Conservation (phyloP, 1,139 yeast genomes). For the Saccharomyces hybrid region DNA sequence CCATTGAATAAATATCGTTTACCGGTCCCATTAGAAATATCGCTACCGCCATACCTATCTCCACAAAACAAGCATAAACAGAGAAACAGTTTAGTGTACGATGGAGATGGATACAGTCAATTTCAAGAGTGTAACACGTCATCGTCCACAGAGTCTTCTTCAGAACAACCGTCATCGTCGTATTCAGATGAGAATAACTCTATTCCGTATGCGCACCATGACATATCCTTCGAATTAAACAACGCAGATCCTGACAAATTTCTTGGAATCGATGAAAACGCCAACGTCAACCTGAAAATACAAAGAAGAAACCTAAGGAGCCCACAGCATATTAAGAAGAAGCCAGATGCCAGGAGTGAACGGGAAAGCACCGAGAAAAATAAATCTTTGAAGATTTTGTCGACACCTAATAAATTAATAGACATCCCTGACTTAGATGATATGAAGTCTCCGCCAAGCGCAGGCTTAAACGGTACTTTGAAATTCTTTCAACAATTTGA, state of each 20-base stretch:
- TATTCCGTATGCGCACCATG: slow-evolving; percentile 25
- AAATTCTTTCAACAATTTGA: slow-evolving; percentile 24
- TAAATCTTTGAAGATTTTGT: slow-evolving; percentile 19
- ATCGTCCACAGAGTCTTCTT: slow-evolving; percentile 4
- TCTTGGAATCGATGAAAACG: slow-evolving; percentile 29
- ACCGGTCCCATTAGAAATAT: slow-evolving; percentile 34
- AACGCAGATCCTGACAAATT: slow-evolving; percentile 16
- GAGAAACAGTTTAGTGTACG: slow-evolving; percentile 24
- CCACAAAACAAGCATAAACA: slow-evolving; percentile 27
- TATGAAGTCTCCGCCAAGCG: slow-evolving; percentile 14
- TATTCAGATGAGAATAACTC: slow-evolving; percentile 17
- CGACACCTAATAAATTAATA: slow-evolving; percentile 27
- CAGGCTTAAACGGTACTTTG: slow-evolving; percentile 16
- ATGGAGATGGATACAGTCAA: slow-evolving; percentile 27
- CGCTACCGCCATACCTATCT: slow-evolving; percentile 34
- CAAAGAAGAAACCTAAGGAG: slow-evolving; percentile 26
- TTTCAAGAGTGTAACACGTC: slow-evolving; percentile 10
- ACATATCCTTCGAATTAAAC: slow-evolving; percentile 23
- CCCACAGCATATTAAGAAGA: not conserved
- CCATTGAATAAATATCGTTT: slow-evolving; percentile 30
- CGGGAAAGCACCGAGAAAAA: not conserved
- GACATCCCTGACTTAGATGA: slow-evolving; percentile 24
- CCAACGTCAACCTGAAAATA: slow-evolving; percentile 28
- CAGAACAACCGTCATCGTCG: not conserved
- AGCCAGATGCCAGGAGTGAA: not conserved